Percentiles rank a stretch among this genome's conserved stretches.
Conservation (phyloP, 352 stramenopile genomes). For the Thalassiosira exigua region DNA sequence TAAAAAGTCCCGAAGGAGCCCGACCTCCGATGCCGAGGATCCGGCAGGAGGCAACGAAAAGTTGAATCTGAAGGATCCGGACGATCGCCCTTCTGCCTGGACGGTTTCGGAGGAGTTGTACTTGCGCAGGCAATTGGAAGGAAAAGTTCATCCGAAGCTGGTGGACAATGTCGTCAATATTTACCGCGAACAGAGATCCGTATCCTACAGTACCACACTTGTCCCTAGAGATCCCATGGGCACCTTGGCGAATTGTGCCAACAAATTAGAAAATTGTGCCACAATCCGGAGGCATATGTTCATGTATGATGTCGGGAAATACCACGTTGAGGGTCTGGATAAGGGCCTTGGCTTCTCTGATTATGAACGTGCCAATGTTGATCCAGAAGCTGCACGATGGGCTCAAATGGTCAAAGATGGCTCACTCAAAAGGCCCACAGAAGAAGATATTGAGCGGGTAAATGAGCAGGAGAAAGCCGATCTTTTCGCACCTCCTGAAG, state of each 20-base stretch:
- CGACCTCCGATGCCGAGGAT: neutral
- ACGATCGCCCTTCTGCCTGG: no score
- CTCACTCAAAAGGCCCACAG: neutral
- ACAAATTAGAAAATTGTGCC: neutral
- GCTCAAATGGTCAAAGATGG: neutral
- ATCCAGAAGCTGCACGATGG: neutral
- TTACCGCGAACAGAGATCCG: neutral
- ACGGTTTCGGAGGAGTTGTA: neutral
- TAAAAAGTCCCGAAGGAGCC: neutral
- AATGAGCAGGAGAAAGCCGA: neutral
- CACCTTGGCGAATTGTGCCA: neutral
- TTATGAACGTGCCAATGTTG: neutral
- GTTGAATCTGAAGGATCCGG: neutral
- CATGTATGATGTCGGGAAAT: neutral
- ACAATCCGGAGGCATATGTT: neutral
- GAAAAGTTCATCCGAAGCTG: neutral
- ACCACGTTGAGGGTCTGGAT: neutral
- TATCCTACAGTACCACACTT: neutral
- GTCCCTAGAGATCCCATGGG: constrained; percentile 1
- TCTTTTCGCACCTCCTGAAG: neutral
- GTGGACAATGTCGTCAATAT: neutral
- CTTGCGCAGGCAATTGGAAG: neutral
- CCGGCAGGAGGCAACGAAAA: neutral
- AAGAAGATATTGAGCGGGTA: neutral
- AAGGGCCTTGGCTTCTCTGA: neutral